These are phyloP conservation scores for Talaromyces sp. DNA, from an alignment of 2,329 filamentous ascomycete species.

Conservation along the genomic window DNA sequence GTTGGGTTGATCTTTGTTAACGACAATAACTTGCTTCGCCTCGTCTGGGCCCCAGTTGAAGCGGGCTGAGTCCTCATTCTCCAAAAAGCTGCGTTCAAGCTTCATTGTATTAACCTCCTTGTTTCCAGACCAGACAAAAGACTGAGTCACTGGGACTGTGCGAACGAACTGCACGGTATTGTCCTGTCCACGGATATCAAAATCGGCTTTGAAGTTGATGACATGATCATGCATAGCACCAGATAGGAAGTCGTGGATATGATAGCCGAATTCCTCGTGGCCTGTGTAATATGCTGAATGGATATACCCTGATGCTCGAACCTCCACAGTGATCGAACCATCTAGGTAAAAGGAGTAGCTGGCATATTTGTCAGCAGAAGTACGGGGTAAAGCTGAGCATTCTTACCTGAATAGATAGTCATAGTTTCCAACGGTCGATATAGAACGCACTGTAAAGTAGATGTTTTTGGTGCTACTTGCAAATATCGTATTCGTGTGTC, in stretches of 20 bases:
- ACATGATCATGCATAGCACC: not conserved
- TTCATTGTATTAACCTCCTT: not conserved
- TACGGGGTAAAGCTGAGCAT: not conserved
- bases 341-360: not conserved
- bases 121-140: not conserved
- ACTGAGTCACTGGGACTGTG: not conserved
- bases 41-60: not conserved
- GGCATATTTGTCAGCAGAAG: not conserved
- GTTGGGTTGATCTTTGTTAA: not conserved
- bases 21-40: not conserved
- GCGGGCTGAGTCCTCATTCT: not conserved
- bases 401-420: not conserved
- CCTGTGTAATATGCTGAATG: not conserved
- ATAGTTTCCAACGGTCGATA: not conserved
- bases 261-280: not conserved
- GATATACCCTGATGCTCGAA: conserved; percentile 7
- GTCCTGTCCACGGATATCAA: not conserved
- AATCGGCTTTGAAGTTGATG: not conserved
- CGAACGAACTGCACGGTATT: not conserved
- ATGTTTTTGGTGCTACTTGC: not conserved
- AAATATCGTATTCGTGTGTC: not conserved
- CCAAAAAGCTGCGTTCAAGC: not conserved
- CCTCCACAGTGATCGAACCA: conserved; percentile 6
- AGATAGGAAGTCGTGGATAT: not conserved
- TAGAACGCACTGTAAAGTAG: not conserved